These are phyloP conservation scores for Coriaria nepalensis DNA, from an alignment of 306 rosid genomes.

Conservation along the genomic window DNA sequence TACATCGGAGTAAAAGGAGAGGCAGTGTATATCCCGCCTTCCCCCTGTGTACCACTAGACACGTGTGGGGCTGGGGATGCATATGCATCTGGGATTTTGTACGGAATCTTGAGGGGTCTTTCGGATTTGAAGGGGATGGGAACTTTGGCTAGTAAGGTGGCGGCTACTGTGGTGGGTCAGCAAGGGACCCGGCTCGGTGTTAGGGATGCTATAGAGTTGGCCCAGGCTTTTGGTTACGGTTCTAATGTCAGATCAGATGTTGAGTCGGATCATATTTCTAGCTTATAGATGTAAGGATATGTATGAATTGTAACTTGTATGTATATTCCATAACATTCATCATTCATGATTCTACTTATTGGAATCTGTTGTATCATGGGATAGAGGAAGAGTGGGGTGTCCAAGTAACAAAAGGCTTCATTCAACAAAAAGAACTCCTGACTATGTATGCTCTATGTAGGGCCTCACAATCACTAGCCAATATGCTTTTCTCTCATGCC, in stretches of 20 bases:
- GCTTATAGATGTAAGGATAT: constrained; percentile 21
- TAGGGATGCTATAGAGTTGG: constrained; percentile 66
- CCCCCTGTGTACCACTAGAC: constrained; percentile 76
- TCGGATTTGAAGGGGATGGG: constrained; percentile 76
- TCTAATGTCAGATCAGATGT: constrained; percentile 35
- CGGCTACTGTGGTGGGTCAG: constrained; percentile 85
- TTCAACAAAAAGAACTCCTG: too few species aligned
- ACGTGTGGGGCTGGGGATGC: constrained; percentile 99
- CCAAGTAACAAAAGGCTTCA: too few species aligned
- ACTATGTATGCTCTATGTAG: too few species aligned
- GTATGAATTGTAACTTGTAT: too few species aligned
- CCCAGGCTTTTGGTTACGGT: constrained; percentile 40
- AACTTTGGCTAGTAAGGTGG: constrained; percentile 62
- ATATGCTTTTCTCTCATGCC: too few species aligned
- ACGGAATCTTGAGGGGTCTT: constrained; percentile 50
- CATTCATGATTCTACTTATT: too few species aligned
- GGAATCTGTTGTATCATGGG: too few species aligned
- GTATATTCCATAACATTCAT: too few species aligned
- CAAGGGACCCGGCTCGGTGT: constrained; percentile 81
- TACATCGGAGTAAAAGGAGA: constrained; percentile 81
- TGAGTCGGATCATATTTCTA: constrained; percentile 61
- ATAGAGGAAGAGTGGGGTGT: too few species aligned
- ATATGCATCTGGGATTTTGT: constrained; percentile 74
- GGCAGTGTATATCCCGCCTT: constrained; percentile 77
- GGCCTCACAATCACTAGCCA: too few species aligned